These are phyloP conservation scores for Thecamonas trahens DNA, from an alignment of 78 protist genomes.

Conservation along the genomic window DNA sequence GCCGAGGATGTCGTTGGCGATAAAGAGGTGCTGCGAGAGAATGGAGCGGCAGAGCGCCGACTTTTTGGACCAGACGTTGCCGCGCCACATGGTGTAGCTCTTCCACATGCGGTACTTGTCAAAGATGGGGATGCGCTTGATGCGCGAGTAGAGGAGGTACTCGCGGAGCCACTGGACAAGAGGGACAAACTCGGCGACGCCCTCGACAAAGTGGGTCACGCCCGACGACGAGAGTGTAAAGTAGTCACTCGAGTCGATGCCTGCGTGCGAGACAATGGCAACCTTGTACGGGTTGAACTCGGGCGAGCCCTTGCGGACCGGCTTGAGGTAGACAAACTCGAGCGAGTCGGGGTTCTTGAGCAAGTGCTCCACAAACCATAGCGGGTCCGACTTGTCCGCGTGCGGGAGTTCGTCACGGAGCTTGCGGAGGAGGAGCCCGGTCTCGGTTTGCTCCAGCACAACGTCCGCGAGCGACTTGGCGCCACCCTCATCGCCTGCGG, in stretches of 20 bases:
- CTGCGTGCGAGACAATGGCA: conserved; percentile 13
- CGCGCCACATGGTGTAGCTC: conserved; percentile 13
- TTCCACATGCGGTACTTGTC: conserved; percentile 21
- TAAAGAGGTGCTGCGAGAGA: neutral
- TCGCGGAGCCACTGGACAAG: conserved; percentile 52
- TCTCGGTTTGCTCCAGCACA: no score
- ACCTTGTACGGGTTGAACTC: conserved; percentile 24
- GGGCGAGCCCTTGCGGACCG: neutral
- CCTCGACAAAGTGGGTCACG: conserved; percentile 44
- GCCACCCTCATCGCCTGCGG: no score
- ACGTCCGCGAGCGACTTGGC: no score
- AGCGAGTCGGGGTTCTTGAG: no score
- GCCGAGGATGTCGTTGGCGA: neutral
- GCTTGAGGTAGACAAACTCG: conserved; percentile 16
- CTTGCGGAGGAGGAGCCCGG: no score
- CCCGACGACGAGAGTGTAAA: conserved; percentile 51
- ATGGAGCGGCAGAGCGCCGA: neutral
- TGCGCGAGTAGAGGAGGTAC: neutral
- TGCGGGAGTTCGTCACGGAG: no score
- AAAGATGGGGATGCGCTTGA: conserved; percentile 47
- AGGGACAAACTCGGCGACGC: conserved; percentile 32
- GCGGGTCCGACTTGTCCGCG: no score
- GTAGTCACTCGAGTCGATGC: conserved; percentile 8
- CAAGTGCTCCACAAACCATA: no score
- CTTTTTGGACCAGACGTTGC: neutral